Percentiles rank a stretch among this genome's conserved stretches.
phyloP scores from a whole-genome alignment of 345 rosid species.

The Geranium rotundifolium region DNA sequence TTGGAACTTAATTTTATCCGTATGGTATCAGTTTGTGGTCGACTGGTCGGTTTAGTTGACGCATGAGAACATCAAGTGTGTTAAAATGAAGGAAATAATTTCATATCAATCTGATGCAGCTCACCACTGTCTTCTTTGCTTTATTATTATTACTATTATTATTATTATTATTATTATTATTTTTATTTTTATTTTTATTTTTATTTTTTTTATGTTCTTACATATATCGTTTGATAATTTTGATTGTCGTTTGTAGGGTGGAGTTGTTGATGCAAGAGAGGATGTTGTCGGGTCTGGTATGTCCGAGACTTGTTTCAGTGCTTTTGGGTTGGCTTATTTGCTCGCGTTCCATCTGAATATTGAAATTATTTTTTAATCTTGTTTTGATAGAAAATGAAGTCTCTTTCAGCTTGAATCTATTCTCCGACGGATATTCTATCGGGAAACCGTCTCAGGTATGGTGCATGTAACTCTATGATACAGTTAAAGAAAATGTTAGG shows the following conservation, averaged over 20 bases:
- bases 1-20: neutral
- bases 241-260: conserved; percentile 32
- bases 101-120: neutral
- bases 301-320: conserved; percentile 27
- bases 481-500: neutral
- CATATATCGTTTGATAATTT: conserved; percentile 9
- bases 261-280: conserved; percentile 14
- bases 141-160: too few species aligned
- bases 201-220: neutral
- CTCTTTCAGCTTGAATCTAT: conserved; percentile 65
- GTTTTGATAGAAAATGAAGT: conserved; percentile 53
- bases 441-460: conserved; percentile 77
- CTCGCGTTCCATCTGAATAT: conserved; percentile 4
- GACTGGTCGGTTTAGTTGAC: neutral
- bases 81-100: neutral
- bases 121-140: neutral
- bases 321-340: conserved; percentile 6
- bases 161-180: too few species aligned
- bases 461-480: conserved; percentile 7
- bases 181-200: neutral
- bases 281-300: conserved; percentile 21
- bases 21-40: neutral
- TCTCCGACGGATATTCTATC: conserved; percentile 61
- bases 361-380: conserved; percentile 8
- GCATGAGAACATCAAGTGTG: neutral